Evolutionary conservation across 1,284 basidiomycete species (phyloP).

Genomic region (Rhodotorula sp.): DNA sequence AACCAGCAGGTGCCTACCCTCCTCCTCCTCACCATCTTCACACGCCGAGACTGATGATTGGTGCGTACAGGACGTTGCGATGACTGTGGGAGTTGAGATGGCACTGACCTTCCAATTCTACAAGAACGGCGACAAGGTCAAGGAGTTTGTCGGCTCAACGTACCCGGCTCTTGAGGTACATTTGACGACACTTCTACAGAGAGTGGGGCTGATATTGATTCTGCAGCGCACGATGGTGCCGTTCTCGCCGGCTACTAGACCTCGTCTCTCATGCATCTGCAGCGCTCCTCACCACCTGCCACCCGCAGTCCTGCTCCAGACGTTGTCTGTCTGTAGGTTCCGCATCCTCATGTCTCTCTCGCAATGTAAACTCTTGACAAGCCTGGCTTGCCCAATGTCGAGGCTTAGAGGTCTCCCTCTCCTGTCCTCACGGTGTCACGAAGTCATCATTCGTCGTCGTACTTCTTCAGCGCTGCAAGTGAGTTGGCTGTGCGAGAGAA

Average conservation of each 20-base stretch:
- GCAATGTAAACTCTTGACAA: too few species aligned
- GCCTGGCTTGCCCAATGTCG: too few species aligned
- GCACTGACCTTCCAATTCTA: constrained; percentile 34
- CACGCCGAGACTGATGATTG: too few species aligned
- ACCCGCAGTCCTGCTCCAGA: too few species aligned
- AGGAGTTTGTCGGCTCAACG: constrained; percentile 33
- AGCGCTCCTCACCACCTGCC: too few species aligned
- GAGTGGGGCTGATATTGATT: too few species aligned
- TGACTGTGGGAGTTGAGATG: constrained; percentile 27
- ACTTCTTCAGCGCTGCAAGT: too few species aligned
- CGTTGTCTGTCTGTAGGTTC: too few species aligned
- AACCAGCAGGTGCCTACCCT: constrained; percentile 24
- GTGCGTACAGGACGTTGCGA: constrained; percentile 26
- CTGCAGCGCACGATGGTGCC: constrained; percentile 10
- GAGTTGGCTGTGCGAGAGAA: too few species aligned
- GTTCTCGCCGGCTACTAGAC: constrained; percentile 4
- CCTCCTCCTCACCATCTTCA: neutral
- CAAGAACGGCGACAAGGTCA: constrained; percentile 25
- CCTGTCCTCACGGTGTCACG: too few species aligned
- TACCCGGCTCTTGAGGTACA: constrained; percentile 34
- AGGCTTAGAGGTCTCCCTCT: too few species aligned
- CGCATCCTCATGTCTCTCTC: neutral
- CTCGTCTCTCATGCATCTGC: neutral
- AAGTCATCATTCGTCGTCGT: too few species aligned
- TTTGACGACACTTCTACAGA: neutral